A percentile compares a stretch with the other conserved stretches of the same genome.
Conservation (phyloP, 805 yeast genomes). For the Candida rishiriensis region DNA sequence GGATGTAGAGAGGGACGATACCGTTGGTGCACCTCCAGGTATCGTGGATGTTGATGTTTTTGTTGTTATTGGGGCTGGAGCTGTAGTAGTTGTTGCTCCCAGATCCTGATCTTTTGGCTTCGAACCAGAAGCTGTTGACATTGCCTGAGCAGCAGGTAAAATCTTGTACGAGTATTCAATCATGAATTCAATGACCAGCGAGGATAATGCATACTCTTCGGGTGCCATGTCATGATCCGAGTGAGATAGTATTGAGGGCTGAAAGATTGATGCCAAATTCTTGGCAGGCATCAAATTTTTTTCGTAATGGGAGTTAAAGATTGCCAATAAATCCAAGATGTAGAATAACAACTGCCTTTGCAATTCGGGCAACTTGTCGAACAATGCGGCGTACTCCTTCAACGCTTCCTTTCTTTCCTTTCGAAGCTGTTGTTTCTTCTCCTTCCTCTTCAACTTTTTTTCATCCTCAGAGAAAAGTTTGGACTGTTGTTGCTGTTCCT, state of each 20-base stretch:
- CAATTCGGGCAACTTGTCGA: slow-evolving; percentile 67
- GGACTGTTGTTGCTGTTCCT: background rate
- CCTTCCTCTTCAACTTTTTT: slow-evolving; percentile 35
- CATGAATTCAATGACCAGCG: slow-evolving; percentile 81
- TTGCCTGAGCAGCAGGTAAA: slow-evolving; percentile 44
- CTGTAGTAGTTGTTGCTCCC: background rate
- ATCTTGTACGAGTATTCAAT: slow-evolving; percentile 80
- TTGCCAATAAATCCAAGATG: slow-evolving; percentile 77
- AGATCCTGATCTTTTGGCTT: background rate
- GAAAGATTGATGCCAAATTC: slow-evolving; percentile 93
- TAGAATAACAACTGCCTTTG: slow-evolving; percentile 82
- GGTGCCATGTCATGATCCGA: slow-evolving; percentile 92
- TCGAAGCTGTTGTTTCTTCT: slow-evolving; percentile 53
- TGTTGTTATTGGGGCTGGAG: background rate
- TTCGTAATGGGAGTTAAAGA: slow-evolving; percentile 74
- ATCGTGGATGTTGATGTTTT: slow-evolving; percentile 1
- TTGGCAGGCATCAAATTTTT: slow-evolving; percentile 88
- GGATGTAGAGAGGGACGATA: background rate
- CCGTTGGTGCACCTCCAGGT: background rate
- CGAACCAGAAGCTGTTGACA: slow-evolving; percentile 7
- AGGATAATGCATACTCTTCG: slow-evolving; percentile 82
- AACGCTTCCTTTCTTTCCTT: slow-evolving; percentile 66
- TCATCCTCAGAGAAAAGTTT: slow-evolving; percentile 21
- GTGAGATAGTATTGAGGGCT: slow-evolving; percentile 92
- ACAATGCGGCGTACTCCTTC: slow-evolving; percentile 63